phyloP scores from a whole-genome alignment of 2,329 filamentous ascomycete genomes.

The Neonectria magnoliae region DNA sequence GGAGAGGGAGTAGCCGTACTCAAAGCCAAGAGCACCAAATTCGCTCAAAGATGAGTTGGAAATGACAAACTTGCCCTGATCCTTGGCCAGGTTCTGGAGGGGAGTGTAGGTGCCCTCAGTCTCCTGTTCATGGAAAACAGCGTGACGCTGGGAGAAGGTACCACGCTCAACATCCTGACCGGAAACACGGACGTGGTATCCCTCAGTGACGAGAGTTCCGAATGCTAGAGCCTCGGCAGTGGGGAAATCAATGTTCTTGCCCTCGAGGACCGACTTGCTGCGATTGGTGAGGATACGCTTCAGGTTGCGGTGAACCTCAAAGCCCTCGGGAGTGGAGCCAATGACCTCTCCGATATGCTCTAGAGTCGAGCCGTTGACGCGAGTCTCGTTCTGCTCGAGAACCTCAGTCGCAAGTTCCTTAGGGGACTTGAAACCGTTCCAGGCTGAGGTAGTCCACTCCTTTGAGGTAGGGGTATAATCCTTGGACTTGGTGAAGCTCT shows the following conservation, averaged over 20 bases:
- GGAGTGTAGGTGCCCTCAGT: slow-evolving; percentile 93
- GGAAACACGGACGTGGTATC: slow-evolving; percentile 96
- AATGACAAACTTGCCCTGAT: slow-evolving; percentile 96
- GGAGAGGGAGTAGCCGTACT: slow-evolving; percentile 97
- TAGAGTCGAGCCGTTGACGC: slow-evolving; percentile 76
- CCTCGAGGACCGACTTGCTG: slow-evolving; percentile 91
- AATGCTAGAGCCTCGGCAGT: slow-evolving; percentile 97
- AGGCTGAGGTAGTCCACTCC: slow-evolving; percentile 98
- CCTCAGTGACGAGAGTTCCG: slow-evolving; percentile 88
- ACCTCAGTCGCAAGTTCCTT: slow-evolving; percentile 97
- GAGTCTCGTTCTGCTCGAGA: slow-evolving; percentile 89
- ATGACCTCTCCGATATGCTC: slow-evolving; percentile 86
- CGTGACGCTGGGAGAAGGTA: slow-evolving; percentile 98
- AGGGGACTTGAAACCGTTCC: slow-evolving; percentile 99
- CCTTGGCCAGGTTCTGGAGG: slow-evolving; percentile 85
- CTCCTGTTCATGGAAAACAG: slow-evolving; percentile 97
- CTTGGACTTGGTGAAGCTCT: slow-evolving; percentile 96
- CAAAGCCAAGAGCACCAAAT: slow-evolving; percentile 85
- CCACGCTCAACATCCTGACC: slow-evolving; percentile 99
- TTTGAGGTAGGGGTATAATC: slow-evolving; percentile 96
- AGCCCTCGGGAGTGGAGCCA: slow-evolving; percentile 81
- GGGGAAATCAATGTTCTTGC: slow-evolving; percentile 96
- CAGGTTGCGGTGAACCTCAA: slow-evolving; percentile 91
- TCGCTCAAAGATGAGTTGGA: slow-evolving; percentile 89
- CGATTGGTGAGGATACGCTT: slow-evolving; percentile 93